These are phyloP conservation scores for Ananas comosus DNA, from an alignment of 176 grass and related monocot species.

Conservation along the genomic window DNA sequence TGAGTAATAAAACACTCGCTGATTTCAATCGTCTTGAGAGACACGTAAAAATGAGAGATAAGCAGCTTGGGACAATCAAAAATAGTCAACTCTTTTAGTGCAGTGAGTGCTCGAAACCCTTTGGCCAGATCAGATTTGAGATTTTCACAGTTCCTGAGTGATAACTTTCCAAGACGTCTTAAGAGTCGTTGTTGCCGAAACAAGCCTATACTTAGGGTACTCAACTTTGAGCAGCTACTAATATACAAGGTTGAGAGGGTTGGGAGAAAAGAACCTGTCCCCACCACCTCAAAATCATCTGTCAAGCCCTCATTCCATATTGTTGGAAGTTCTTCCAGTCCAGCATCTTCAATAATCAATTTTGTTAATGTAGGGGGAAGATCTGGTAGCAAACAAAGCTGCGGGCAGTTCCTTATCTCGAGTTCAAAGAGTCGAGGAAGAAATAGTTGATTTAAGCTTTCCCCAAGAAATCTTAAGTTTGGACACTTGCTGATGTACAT, in stretches of 20 bases:
- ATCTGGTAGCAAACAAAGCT: neutral
- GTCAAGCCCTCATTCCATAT: neutral
- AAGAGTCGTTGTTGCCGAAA: slow-evolving; percentile 38
- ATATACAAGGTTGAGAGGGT: slow-evolving; percentile 19
- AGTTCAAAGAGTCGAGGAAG: neutral
- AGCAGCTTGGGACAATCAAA: slow-evolving; percentile 33
- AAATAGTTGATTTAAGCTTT: neutral
- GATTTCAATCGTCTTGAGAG: slow-evolving; percentile 26
- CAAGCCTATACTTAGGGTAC: slow-evolving; percentile 19
- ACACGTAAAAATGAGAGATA: slow-evolving; percentile 29
- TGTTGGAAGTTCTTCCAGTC: neutral
- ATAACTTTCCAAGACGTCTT: slow-evolving; percentile 20
- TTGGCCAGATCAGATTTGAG: slow-evolving; percentile 14
- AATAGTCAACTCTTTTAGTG: slow-evolving; percentile 22
- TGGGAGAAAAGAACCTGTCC: slow-evolving; percentile 33
- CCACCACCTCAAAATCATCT: neutral
- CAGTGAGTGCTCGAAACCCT: slow-evolving; percentile 31
- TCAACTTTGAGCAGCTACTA: slow-evolving; percentile 19
- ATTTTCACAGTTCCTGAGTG: slow-evolving; percentile 22
- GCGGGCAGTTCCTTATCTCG: neutral
- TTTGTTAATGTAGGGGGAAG: neutral
- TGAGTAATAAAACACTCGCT: slow-evolving; percentile 32
- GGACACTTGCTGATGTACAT: neutral
- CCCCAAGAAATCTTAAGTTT: neutral
- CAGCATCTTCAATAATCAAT: neutral